A percentile compares a stretch with the other conserved stretches of the same genome.
These are phyloP conservation scores for Podaxis carcinomalis DNA, from an alignment of 768 basidiomycete genomes.

Conservation along the genomic window DNA sequence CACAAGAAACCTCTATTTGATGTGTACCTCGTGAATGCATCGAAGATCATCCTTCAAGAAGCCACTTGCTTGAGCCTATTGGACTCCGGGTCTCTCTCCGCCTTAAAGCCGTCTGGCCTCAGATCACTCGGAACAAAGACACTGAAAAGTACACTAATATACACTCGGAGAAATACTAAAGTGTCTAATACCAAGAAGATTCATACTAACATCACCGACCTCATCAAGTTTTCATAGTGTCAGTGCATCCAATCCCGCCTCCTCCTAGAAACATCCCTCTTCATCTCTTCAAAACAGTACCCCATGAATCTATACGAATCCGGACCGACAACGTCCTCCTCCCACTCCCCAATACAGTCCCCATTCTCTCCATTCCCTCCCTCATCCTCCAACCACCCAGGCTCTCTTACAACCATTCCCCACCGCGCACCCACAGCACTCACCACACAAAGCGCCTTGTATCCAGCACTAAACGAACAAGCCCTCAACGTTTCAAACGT, in stretches of 20 bases:
- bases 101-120: neutral
- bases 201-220: neutral
- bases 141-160: neutral
- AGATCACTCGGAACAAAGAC: neutral
- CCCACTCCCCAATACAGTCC: slow-evolving; percentile 16
- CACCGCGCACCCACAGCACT: slow-evolving; percentile 1
- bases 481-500: neutral
- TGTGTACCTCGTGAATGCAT: neutral
- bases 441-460: neutral
- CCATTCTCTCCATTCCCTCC: slow-evolving; percentile 1
- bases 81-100: neutral
- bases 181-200: neutral
- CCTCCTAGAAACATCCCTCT: slow-evolving; percentile 1
- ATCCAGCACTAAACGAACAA: slow-evolving; percentile 2
- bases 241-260: slow-evolving; percentile 1
- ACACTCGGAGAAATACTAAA: neutral
- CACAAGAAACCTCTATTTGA: neutral
- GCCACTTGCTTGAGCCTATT: neutral
- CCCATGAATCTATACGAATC: slow-evolving; percentile 14
- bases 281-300: slow-evolving; percentile 14
- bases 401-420: slow-evolving; percentile 3
- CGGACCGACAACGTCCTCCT: slow-evolving; percentile 7
- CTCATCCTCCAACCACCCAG: neutral
- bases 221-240: neutral
- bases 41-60: neutral